Conservation (phyloP, 1,139 yeast genomes). For the Candida sanyaensis region DNA sequence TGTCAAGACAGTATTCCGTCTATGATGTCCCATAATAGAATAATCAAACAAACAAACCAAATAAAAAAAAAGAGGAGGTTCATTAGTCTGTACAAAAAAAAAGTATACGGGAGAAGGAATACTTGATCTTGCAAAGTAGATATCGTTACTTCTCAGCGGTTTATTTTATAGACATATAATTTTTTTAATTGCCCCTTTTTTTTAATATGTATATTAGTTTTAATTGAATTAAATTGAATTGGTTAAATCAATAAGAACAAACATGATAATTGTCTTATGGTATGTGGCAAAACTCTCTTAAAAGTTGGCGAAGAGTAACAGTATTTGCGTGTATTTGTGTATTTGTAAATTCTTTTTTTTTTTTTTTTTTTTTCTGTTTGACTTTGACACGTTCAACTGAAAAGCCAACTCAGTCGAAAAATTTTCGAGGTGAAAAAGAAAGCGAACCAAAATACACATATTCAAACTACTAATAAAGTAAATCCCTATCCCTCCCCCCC, state of each 20-base stretch:
- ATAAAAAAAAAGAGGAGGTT: no score
- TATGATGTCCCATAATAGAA: slow-evolving; percentile 5
- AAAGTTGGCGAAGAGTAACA: no score
- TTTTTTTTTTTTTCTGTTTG: not conserved
- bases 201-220: not conserved
- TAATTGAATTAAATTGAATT: not conserved
- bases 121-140: not conserved
- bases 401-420: slow-evolving; percentile 3
- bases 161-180: slow-evolving; percentile 4
- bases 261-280: no score
- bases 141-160: not conserved
- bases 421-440: slow-evolving; percentile 1
- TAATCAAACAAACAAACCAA: not conserved
- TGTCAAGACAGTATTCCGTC: not conserved
- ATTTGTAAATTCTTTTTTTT: no score
- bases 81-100: not conserved
- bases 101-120: not conserved
- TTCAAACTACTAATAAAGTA: no score
- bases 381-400: slow-evolving; percentile 6
- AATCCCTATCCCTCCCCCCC: no score
- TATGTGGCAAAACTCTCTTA: no score
- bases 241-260: no score
- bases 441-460: not conserved
- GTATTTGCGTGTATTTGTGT: no score
- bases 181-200: not conserved